Base-by-base conservation (phyloP, 441 rosid genomes). In the Erodium moschatum region DNA sequence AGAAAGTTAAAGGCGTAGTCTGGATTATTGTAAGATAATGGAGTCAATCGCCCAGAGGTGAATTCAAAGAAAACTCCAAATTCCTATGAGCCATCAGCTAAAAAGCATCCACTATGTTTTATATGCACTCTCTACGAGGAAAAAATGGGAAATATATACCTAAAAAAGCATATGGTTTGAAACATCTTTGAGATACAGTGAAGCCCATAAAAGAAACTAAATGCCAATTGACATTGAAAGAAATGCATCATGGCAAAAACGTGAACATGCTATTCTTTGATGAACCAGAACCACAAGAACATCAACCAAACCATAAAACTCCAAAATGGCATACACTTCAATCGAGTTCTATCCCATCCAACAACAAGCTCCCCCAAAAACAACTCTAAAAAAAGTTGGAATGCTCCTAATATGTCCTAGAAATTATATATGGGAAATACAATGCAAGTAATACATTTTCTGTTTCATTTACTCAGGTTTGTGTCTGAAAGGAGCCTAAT, bases 11-110 rank as follows among this genome's bases (percentile, higher is more conserved):
- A 61, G 24, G 27, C 11, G 62, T 4, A 69, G 13, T 5, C 33
- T 44, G 21, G 19, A 6, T 40, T 40, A 42, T n/a, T 24, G 16
- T 12, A 56, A n/a, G 40, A 21, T 18, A 19, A 13, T 54, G 52
- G 10, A 6, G 67, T 46, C 73, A 64, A 48, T 60, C 18, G 46
- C 29, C 2, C 61, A 70, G 63, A 58, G 63, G 11, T 54, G 24
- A 54, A 54, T 18, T 54, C 61, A 54, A 18, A 16, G 20, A 21
- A 58, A 16, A 21, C 29, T 58, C 63, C 27, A 20, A 18, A 54
- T 24, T 58, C 24, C 10, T 19, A 9, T 20, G 7, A 58, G 63
- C 13, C 24, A 58, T 58, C 63, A 58, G 63, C 63, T 58, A 58
- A 20, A 19, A 58, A 46, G 19, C 19, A 15, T 50, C 8, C 58